phyloP scores from a whole-genome alignment of 148 eudicot species.

The Salicornia ramosissima region DNA sequence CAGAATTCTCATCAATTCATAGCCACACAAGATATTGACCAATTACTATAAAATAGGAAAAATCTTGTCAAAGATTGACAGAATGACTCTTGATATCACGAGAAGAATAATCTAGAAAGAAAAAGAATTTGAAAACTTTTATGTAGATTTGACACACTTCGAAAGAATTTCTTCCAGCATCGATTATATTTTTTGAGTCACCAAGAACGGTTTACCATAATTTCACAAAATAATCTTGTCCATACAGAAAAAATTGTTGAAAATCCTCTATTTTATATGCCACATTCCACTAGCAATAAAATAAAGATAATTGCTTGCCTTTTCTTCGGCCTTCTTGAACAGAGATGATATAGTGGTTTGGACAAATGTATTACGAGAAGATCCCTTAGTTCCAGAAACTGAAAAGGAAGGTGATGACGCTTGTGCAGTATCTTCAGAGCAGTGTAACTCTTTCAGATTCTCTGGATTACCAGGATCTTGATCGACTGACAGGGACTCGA shows the following conservation, averaged over 20 bases:
- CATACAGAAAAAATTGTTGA: too few relatives aligned
- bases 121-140: too few relatives aligned
- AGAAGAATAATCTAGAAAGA: too few relatives aligned
- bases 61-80: not conserved
- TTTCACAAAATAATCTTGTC: too few relatives aligned
- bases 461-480: slow-evolving; percentile 33
- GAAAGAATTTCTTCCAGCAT: too few relatives aligned
- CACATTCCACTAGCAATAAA: slow-evolving; percentile 1
- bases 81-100: too few relatives aligned
- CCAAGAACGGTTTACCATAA: too few relatives aligned
- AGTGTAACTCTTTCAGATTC: slow-evolving; percentile 21
- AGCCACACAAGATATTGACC: not conserved
- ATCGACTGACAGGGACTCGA: slow-evolving; percentile 19
- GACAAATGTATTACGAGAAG: slow-evolving; percentile 48
- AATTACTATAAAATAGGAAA: not conserved
- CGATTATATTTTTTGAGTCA: too few relatives aligned
- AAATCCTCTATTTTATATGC: not conserved
- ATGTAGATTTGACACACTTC: too few relatives aligned
- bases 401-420: slow-evolving; percentile 17
- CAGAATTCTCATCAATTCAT: not conserved
- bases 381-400: slow-evolving; percentile 25
- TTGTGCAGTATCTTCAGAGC: slow-evolving; percentile 32
- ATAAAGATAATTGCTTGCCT: slow-evolving; percentile 36
- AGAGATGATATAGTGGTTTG: slow-evolving; percentile 72
- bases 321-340: slow-evolving; percentile 69